These are phyloP conservation scores for Phytopythium cucurbitacearum DNA, from an alignment of 352 stramenopile species.

Conservation along the genomic window DNA sequence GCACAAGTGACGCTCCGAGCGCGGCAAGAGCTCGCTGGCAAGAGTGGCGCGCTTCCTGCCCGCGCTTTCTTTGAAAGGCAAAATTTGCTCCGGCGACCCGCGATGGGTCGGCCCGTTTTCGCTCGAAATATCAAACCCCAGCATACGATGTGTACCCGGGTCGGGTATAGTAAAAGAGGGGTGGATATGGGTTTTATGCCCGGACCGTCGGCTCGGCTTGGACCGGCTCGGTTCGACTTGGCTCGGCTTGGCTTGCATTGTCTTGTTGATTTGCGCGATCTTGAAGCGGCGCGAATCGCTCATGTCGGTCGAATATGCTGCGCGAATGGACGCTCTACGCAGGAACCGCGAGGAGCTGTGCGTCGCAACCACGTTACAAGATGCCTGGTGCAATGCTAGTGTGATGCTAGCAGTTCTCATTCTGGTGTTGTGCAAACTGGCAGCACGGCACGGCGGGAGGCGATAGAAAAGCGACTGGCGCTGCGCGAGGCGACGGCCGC, in stretches of 20 bases:
- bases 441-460: constrained; percentile 46
- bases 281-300: constrained; percentile 10
- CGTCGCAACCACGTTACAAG: neutral
- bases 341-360: constrained; percentile 55
- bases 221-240: too few relatives aligned
- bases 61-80: constrained; percentile 4
- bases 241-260: constrained; percentile 4
- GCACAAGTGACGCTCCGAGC: neutral
- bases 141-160: too few relatives aligned
- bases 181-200: too few relatives aligned
- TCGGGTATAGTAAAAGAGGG: too few relatives aligned
- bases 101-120: neutral
- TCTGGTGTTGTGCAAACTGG: neutral
- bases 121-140: neutral
- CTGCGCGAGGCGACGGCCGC: constrained; percentile 69
- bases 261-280: constrained; percentile 9
- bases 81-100: neutral
- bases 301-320: constrained; percentile 58
- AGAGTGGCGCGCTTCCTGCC: neutral
- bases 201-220: too few relatives aligned
- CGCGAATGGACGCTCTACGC: constrained; percentile 59
- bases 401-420: constrained; percentile 1
- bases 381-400: neutral
- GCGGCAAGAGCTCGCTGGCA: neutral
- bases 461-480: constrained; percentile 68